Evolutionary conservation across 129 eudicot species (phyloP).

Genomic region (Centella asiatica): DNA sequence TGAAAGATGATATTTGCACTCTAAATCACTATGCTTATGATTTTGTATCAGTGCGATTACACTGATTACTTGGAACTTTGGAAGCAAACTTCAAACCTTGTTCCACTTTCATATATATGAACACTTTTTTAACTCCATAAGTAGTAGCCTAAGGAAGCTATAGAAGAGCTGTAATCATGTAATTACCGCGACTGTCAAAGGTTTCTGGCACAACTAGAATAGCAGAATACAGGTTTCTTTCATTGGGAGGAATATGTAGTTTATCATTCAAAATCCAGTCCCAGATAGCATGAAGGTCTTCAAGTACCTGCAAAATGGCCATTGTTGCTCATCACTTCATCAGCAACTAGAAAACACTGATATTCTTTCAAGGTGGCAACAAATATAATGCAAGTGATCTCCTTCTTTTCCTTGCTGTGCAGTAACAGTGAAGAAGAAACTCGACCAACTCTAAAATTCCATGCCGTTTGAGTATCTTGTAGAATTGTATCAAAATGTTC

Average conservation of each 20-base stretch:
- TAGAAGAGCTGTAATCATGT: slow-evolving; percentile 7
- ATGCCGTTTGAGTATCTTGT: too few relatives aligned
- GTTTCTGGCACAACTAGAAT: slow-evolving; percentile 93
- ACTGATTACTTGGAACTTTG: background rate
- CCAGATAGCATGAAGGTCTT: slow-evolving; percentile 92
- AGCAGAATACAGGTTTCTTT: slow-evolving; percentile 73
- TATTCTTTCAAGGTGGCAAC: background rate
- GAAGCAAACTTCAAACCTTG: too few relatives aligned
- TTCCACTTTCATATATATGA: background rate
- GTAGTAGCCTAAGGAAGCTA: background rate
- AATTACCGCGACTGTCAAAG: slow-evolving; percentile 79
- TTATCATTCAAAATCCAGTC: slow-evolving; percentile 88
- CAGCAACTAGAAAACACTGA: background rate
- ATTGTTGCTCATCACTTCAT: too few relatives aligned
- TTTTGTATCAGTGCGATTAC: background rate
- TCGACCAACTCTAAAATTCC: too few relatives aligned
- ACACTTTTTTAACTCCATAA: background rate
- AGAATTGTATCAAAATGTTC: too few relatives aligned
- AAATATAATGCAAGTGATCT: background rate
- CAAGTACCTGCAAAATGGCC: slow-evolving; percentile 53
- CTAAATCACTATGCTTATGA: too few relatives aligned
- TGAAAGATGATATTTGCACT: too few relatives aligned
- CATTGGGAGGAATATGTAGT: slow-evolving; percentile 56
- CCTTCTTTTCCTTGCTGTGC: background rate
- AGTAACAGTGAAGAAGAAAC: background rate